Evolutionary conservation across 495 filamentous ascomycete genomes (phyloP), one percentile per base, ranked within the genome.

Genomic region (Penicillium desertorum): DNA sequence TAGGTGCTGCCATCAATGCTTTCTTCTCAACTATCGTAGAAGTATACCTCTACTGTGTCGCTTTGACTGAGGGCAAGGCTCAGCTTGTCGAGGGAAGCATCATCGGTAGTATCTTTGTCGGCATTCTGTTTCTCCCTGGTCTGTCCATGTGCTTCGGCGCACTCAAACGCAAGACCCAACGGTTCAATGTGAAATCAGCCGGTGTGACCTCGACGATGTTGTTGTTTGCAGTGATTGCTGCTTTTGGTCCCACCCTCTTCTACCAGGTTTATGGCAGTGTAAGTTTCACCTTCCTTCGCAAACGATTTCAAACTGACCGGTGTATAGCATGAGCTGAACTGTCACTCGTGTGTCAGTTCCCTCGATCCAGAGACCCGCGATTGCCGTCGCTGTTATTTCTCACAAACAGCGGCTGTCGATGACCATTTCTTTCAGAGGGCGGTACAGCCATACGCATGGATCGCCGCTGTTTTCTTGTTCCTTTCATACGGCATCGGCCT

Each of bases 11-110:
- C 17, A 91, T 98, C 75, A 99, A 99, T 60, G 94, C 94, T 34
- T 96, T 98, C 73, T 99, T 99, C 76, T 96, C 92, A n/a, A 99
- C 94, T 9, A 77, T 99, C 20, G 94, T 99, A 22, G 94, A 99
- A 69, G 94, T 99, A 12, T 99, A 93, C 75, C 86, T 99, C 50
- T 99, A 99, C 71, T 97, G 93, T 65, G 86, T 97, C 50, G 94
- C 94, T 23, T 81, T 99, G 41, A 90, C 87, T 19, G 86, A 99
- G 67, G 94, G 94, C 44, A 99, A 99, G 75, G 88, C 86, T 17
- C 85, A 88, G 66, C 80, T 99, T 32, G 94, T 99, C 5, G 94
- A 99, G 71, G 94, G 94, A 17, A 96, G 92, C 72, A 88, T 99
- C 63, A 89, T 99, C 56, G 94, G 94, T 30, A 98, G 93, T 70